Base-by-base conservation (phyloP, 2,329 filamentous ascomycete species). In the Dactylonectria macrodidyma region DNA sequence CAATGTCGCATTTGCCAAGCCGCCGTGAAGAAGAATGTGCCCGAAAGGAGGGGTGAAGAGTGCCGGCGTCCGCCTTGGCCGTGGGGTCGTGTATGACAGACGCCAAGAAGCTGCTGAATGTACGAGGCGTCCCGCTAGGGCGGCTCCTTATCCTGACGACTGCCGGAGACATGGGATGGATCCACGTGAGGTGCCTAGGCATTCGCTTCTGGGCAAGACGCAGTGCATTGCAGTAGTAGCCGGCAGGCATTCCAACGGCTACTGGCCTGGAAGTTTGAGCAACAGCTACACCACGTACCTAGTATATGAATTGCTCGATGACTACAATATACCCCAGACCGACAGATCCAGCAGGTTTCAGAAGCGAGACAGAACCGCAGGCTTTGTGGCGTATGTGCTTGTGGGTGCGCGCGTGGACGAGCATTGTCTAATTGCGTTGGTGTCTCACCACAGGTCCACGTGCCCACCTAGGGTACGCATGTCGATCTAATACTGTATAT, bases 1-100 rank as follows among this genome's bases (percentile, higher is more conserved):
- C 36, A 10, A 38, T 5, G 41, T 8, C 7, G 7, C n/a, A n/a
- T 44, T 2, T 55, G 59, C 59, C 54, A 62, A 59, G 64, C 36
- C 36, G 26, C 22, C 26, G 54, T 58, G 58, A 58, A 36, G n/a
- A 48, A 38, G 16, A 22, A 9, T 48, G 36, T 52, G 14, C 36
- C 57, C 46, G 34, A 22, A 26, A 14, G 51, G 52, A 56, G 54
- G 58, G 64, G 51, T n/a, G 36, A 38, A 30, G 11, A 51, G 64
- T 66, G 64, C 64, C 64, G 64, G 59, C 47, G 59, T 59, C 64
- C 64, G 64, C 64, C 64, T 58, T 62, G 33, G 64, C 55, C 34
- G 55, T 33, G 58, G 36, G 41, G 48, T 41, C n/a, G 16, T 60
- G 34, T 55, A 34, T 58, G 59, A 59, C 19, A 47, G 47, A 59